These are phyloP conservation scores for Eucalyptus erythrocorys DNA, from an alignment of 345 rosid genomes.

Conservation along the genomic window DNA sequence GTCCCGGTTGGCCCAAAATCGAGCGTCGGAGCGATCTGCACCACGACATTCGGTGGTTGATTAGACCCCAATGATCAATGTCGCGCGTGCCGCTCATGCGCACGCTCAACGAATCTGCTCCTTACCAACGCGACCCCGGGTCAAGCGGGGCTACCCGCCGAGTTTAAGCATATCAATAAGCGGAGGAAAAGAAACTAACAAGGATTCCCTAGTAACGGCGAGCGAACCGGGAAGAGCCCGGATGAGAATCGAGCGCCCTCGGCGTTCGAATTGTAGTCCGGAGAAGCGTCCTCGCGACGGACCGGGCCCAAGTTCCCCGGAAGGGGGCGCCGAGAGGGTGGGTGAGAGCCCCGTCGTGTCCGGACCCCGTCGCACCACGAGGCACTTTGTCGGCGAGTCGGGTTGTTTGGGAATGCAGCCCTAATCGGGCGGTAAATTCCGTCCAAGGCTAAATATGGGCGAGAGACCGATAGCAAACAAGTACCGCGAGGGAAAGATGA, in stretches of 20 bases:
- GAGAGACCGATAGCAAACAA: too few relatives aligned
- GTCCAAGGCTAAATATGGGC: too few relatives aligned
- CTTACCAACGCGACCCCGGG: neutral
- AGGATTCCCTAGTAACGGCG: neutral
- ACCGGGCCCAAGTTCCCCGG: neutral
- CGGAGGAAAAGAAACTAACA: neutral
- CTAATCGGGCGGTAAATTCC: too few relatives aligned
- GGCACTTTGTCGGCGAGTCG: too few relatives aligned
- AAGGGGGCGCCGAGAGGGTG: too few relatives aligned
- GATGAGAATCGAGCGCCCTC: neutral
- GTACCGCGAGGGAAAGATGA: too few relatives aligned
- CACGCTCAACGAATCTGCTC: neutral
- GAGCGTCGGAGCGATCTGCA: neutral
- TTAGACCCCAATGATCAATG: neutral
- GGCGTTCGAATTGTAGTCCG: neutral
- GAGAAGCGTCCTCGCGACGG: neutral
- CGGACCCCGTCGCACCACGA: too few relatives aligned
- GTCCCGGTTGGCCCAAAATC: neutral
- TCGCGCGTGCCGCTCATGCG: neutral
- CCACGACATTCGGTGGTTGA: neutral
- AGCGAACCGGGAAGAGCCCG: neutral
- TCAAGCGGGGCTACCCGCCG: neutral
- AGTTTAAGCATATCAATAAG: neutral
- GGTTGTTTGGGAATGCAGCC: too few relatives aligned
- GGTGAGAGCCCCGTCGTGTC: too few relatives aligned